Evolutionary conservation across 257 asterid species (phyloP).

Genomic region (Solanum piurae): DNA sequence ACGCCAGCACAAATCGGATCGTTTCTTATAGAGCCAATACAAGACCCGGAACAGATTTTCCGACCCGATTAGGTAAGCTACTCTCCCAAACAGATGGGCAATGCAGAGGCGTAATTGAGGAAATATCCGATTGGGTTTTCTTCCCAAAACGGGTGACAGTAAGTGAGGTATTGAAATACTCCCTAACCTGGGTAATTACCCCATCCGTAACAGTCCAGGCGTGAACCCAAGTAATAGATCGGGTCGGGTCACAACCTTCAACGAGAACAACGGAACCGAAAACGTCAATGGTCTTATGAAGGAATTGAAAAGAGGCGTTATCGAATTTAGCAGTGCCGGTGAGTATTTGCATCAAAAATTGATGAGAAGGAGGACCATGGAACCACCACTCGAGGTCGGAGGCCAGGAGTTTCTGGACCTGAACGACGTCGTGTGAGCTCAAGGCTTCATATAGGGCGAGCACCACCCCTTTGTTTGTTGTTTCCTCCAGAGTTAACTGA

Average conservation of each 20-base stretch:
- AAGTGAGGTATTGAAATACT: constrained; percentile 89
- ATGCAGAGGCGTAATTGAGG: constrained; percentile 25
- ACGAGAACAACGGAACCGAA: constrained; percentile 73
- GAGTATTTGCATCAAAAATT: constrained; percentile 89
- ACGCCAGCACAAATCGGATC: neutral
- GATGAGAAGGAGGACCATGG: constrained; percentile 98
- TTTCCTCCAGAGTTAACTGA: constrained; percentile 83
- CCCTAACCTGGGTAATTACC: constrained; percentile 88
- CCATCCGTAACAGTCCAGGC: constrained; percentile 98
- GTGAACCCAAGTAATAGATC: constrained; percentile 84
- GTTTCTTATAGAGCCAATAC: constrained; percentile 47
- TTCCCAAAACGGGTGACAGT: constrained; percentile 65
- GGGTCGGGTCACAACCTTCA: constrained; percentile 60
- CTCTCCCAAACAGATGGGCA: constrained; percentile 92
- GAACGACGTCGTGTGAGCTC: constrained; percentile 53
- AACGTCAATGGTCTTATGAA: constrained; percentile 56
- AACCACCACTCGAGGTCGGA: constrained; percentile 99
- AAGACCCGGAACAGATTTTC: constrained; percentile 84
- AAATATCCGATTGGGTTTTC: constrained; percentile 9
- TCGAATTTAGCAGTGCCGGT: constrained; percentile 53
- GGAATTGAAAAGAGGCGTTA: constrained; percentile 37
- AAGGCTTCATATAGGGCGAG: constrained; percentile 99
- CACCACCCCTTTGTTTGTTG: constrained; percentile 74
- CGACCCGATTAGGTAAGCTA: constrained; percentile 66
- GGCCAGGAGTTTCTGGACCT: constrained; percentile 64